phyloP scores from a whole-genome alignment of 1,284 basidiomycete species.

The Pisolithus thermaeus region DNA sequence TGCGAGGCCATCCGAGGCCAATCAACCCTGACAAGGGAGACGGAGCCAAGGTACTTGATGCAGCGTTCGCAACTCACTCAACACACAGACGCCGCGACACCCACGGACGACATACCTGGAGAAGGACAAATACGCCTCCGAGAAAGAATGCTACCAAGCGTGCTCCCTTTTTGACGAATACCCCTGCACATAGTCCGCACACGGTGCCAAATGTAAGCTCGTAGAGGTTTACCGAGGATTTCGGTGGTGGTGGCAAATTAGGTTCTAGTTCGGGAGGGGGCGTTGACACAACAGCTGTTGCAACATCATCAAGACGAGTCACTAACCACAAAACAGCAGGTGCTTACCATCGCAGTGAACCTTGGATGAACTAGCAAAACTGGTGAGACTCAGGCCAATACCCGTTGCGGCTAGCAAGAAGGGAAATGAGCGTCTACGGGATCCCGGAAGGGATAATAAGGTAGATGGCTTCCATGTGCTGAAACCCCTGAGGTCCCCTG shows the following conservation, averaged over 20 bases:
- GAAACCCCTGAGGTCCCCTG: not conserved
- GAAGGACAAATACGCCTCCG: constrained; percentile 80
- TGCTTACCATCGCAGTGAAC: constrained; percentile 36
- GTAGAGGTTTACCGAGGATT: constrained; percentile 71
- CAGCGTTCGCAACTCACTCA: constrained; percentile 2
- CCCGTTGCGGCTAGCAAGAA: constrained; percentile 24
- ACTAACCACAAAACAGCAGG: constrained; percentile 5
- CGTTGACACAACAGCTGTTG: not conserved
- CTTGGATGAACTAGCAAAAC: constrained; percentile 16
- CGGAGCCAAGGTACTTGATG: constrained; percentile 67
- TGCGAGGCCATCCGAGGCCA: constrained; percentile 58
- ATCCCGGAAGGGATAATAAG: not conserved
- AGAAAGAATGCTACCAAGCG: constrained; percentile 79
- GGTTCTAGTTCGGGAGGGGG: constrained; percentile 5
- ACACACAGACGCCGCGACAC: not conserved
- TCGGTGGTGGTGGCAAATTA: constrained; percentile 46
- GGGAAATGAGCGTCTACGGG: constrained; percentile 9
- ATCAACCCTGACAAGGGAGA: constrained; percentile 71
- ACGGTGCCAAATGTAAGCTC: constrained; percentile 86
- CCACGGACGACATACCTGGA: constrained; percentile 57
- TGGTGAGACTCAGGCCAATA: constrained; percentile 32
- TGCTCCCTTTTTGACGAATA: constrained; percentile 93
- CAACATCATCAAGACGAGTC: constrained; percentile 16
- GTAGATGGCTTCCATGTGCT: not conserved
- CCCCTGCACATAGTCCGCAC: constrained; percentile 82